Evolutionary conservation across 2,329 filamentous ascomycete genomes (phyloP), one percentile per base, ranked within the genome.

Genomic region (Penicillium sclerotiorum): DNA sequence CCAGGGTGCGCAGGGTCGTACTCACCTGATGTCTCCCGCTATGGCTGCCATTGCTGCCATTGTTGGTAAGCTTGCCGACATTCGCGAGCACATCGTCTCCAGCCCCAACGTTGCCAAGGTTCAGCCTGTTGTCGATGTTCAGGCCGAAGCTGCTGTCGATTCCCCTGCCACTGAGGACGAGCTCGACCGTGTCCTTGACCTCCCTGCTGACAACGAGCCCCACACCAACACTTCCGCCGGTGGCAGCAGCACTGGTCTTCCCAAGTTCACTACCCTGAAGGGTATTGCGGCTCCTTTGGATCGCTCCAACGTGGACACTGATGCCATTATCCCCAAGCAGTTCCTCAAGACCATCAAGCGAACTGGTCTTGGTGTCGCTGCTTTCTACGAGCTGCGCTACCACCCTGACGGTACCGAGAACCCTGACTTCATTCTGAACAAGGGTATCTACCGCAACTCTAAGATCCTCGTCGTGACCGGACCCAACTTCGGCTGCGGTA

Each of bases 271-370:
- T 20, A 82, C 84, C 39, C 83, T 95, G 61, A 93, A 88, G 75
- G 94, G 93, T 50, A 87, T 93, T 58, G 90, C 91, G 1, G 94
- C 92, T 9, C 90, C 90, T 2, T 77, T 99, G 73, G 89, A 96
- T 55, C 85, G 88, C 63, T 81, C 88, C 59, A 99, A 99, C 71
- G 86, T 96, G 62, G 94, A 99, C 77, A 99, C 94, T n/a, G 94
- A 99, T 66, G 93, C 93, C 67, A 96, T 97, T 73, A 99, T 99
- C 61, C 94, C 94, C 58, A 99, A 99, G 76, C 94, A 99, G 72
- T 99, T 97, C 78, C 83, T 99, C 57, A 99, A 97, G 80, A 99
- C 94, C 33, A 97, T 97, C 76, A 97, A 97, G 82, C 90, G 94
- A 51, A 95, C 93, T 1, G 94, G 94, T 58, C 88, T 99, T 8